A percentile compares a stretch with the other conserved stretches of the same genome.
These are phyloP conservation scores for Rosa chinensis DNA, from an alignment of 306 rosid species.

Conservation along the genomic window DNA sequence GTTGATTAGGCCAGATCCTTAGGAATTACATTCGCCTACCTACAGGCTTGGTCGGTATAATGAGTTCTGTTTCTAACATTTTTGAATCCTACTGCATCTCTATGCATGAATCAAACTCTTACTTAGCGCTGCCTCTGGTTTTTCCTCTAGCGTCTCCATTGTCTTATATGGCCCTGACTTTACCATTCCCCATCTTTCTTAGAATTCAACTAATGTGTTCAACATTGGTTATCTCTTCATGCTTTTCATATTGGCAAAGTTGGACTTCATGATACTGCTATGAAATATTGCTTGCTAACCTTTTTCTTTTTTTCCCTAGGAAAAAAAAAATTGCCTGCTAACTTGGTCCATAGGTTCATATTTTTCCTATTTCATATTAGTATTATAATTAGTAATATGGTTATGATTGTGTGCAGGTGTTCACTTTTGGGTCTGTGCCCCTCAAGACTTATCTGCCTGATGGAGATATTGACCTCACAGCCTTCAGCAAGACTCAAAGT, in stretches of 20 bases:
- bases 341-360: neutral
- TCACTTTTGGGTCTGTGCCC: conserved; percentile 98
- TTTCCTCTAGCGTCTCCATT: neutral
- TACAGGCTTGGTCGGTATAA: neutral
- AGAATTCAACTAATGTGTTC: conserved; percentile 4
- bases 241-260: neutral
- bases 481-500: conserved; percentile 76
- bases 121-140: neutral
- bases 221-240: neutral
- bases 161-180: neutral
- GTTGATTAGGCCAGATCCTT: neutral
- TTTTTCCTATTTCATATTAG: neutral
- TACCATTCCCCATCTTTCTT: neutral
- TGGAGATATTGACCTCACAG: conserved; percentile 97
- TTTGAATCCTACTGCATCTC: neutral
- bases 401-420: conserved; percentile 56
- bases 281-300: neutral
- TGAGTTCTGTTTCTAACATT: neutral
- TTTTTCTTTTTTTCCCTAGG: neutral
- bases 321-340: neutral
- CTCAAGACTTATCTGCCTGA: conserved; percentile 97
- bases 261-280: conserved; percentile 1
- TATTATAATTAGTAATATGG: conserved; percentile 3
- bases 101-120: neutral
- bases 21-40: neutral